Evolutionary conservation across 768 basidiomycete species (phyloP), one percentile per base, ranked within the genome.

Genomic region (Hortiboletus campestris): DNA sequence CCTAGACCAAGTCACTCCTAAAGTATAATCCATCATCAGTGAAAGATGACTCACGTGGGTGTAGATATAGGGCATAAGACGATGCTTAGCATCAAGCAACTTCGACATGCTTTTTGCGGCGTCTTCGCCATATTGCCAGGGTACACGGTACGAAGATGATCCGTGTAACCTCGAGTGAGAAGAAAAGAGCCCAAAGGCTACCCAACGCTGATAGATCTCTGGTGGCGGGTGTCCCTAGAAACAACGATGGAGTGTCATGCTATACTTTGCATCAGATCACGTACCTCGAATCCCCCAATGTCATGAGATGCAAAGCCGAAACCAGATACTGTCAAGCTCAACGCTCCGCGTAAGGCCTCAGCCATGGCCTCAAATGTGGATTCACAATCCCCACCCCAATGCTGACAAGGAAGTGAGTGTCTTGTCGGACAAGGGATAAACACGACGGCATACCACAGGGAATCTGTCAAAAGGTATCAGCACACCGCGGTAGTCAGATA

Each of bases 281-380:
- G 43, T 44, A 80, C 83, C 75, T 89, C 87, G 59, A 88, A 90
- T 1, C 88, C 88, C 25, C 87, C 88, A 52, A 91, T 88, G 64
- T 91, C 88, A 67, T 88, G 86, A 17, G 84, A 84, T 8, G 85
- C 81, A 70, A 82, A 89, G 0, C 80, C 85, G 61, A 88, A 91
- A 1, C 88, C 87, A 31, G 86, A 87, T 6, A 78, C 55, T 1
- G 84, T 85, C 51, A 89, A 69, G 38, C 84, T 84, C n/a, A 91
- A 70, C 17, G 76, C 75, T 11, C 88, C 88, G 6, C 87, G 78
- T 49, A 89, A 70, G 2, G 85, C 81, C 69, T 91, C 87, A 0
- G 84, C 85, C 87, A 91, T 89, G 5, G 86, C 88, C 66, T 87
- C 85, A 72, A 81, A 89, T 2, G 86, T 86, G 6, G 84, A 85